phyloP scores from a whole-genome alignment of 192 early-diverging fungal species.

The Entomortierella chlamydospora region DNA sequence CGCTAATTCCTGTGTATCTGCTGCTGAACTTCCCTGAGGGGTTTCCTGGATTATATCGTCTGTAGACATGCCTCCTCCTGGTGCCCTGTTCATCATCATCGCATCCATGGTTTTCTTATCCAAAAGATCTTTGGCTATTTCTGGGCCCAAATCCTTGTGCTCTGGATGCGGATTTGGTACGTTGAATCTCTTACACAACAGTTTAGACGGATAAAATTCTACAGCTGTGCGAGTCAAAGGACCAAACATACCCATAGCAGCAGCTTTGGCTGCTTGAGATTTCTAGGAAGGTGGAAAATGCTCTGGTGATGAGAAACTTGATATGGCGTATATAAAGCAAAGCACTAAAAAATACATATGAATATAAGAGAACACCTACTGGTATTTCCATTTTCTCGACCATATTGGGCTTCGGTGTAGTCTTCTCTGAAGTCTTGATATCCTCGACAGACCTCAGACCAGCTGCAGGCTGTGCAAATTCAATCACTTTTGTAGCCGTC shows the following conservation, averaged over 20 bases:
- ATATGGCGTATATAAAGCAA: neutral
- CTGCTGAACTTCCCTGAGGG: neutral
- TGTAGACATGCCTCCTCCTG: conserved; percentile 9
- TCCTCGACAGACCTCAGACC: conserved; percentile 57
- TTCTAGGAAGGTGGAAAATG: conserved; percentile 11
- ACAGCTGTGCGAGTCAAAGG: conserved; percentile 63
- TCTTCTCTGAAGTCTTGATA: conserved; percentile 11
- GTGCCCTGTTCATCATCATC: conserved; percentile 47
- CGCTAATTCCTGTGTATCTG: conserved; percentile 9
- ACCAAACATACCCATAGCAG: conserved; percentile 78
- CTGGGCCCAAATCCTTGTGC: conserved; percentile 41
- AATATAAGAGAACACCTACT: conserved; percentile 1
- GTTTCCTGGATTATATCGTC: neutral
- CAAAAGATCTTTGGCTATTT: conserved; percentile 51
- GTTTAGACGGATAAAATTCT: conserved; percentile 73
- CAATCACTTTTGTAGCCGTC: conserved; percentile 50
- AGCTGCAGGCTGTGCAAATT: conserved; percentile 49
- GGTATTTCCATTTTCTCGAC: conserved; percentile 41
- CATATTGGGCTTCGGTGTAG: neutral
- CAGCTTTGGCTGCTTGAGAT: conserved; percentile 60
- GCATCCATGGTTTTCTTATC: conserved; percentile 58
- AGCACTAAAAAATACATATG: neutral
- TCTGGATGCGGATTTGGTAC: conserved; percentile 78
- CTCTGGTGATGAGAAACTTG: neutral
- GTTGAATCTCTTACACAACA: conserved; percentile 84